These are phyloP conservation scores for Aureobasidium sp. DNA, from an alignment of 2,329 filamentous ascomycete genomes.

Conservation along the genomic window DNA sequence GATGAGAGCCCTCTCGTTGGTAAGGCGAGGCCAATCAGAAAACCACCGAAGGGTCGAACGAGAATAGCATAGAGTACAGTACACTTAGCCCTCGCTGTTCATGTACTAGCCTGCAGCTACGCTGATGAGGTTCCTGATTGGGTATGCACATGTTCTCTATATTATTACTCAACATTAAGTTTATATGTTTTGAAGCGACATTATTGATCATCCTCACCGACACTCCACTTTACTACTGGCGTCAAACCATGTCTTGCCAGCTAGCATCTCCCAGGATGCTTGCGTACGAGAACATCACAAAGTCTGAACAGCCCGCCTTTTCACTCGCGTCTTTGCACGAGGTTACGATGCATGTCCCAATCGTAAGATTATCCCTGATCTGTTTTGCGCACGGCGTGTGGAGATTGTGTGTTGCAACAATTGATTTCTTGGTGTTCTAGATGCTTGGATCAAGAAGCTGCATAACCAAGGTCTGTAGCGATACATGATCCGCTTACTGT, in stretches of 20 bases:
- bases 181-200: too few species aligned
- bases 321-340: not conserved
- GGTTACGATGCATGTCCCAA: not conserved
- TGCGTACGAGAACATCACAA: not conserved
- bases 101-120: not conserved
- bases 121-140: not conserved
- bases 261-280: not conserved
- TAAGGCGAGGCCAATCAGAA: not conserved
- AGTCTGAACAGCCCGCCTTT: not conserved
- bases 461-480: constrained; percentile 10
- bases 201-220: not conserved
- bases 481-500: constrained; percentile 25
- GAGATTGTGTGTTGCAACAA: not conserved
- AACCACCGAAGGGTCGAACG: not conserved
- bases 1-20: not conserved
- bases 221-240: not conserved
- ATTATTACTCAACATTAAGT: not conserved
- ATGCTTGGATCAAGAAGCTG: not conserved
- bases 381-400: not conserved
- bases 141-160: not conserved
- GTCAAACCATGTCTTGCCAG: not conserved
- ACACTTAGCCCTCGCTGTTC: not conserved
- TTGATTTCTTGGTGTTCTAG: not conserved
- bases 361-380: not conserved
- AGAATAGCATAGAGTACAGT: not conserved